Evolutionary conservation across 495 filamentous ascomycete species (phyloP).

Genomic region (Trichoderma asperelloides): DNA sequence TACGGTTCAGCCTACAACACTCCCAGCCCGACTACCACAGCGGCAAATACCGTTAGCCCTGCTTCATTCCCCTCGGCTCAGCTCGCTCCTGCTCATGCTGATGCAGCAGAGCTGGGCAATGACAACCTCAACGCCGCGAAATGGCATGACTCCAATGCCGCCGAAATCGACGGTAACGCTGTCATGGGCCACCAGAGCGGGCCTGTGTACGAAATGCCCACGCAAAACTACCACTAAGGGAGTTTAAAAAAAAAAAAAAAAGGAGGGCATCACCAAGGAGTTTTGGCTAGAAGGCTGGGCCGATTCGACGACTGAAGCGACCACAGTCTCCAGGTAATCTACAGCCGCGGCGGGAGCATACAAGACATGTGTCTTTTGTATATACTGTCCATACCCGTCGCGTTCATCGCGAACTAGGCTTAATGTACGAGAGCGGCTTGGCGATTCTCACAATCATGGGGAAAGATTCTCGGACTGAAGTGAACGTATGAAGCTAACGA

Average conservation of each 20-base stretch:
- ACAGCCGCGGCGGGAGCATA: constrained; percentile 1
- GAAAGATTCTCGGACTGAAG: neutral
- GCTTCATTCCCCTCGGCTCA: neutral
- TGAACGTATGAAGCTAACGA: neutral
- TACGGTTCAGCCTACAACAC: constrained; percentile 9
- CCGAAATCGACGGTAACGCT: constrained; percentile 6
- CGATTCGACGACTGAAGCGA: neutral
- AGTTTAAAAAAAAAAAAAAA: neutral
- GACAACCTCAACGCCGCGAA: constrained; percentile 4
- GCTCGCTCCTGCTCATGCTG: neutral
- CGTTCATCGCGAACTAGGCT: neutral
- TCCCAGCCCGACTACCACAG: neutral
- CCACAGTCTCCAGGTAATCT: neutral
- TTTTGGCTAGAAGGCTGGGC: neutral
- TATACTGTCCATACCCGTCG: constrained; percentile 2
- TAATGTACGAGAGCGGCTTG: neutral
- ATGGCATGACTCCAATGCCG: neutral
- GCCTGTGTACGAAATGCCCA: constrained; percentile 12
- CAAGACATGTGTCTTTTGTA: constrained; percentile 7
- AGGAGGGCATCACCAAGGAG: neutral
- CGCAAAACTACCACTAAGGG: constrained; percentile 9
- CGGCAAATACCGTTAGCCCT: neutral
- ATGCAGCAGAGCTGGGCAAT: neutral
- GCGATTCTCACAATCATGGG: neutral
- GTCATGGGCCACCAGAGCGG: constrained; percentile 1